phyloP scores from a whole-genome alignment of 2,329 filamentous ascomycete species.

The Lasiodiplodia citricola region DNA sequence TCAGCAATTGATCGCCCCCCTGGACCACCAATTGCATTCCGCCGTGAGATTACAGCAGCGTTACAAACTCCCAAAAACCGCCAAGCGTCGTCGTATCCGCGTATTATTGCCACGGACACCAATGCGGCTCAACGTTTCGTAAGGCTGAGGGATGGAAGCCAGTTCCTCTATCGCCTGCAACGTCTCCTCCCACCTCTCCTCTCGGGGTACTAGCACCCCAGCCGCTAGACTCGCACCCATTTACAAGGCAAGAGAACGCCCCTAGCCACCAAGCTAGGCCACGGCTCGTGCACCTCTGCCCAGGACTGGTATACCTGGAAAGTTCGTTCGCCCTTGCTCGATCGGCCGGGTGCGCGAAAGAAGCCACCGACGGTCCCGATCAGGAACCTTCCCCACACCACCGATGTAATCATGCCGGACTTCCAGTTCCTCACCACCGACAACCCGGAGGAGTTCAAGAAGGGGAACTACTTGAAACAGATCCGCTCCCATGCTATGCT shows the following conservation, averaged over 20 bases:
- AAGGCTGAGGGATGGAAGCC: conserved; percentile 19
- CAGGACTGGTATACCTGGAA: background rate
- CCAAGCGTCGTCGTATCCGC: conserved; percentile 4
- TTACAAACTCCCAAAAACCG: background rate
- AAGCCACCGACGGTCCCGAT: conserved; percentile 7
- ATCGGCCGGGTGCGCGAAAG: conserved; percentile 5
- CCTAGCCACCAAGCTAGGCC: background rate
- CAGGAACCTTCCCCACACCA: conserved; percentile 14
- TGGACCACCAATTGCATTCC: background rate
- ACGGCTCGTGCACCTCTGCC: background rate
- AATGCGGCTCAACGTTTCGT: conserved; percentile 13
- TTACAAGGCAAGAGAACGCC: background rate
- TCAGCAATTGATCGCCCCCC: conserved; percentile 1
- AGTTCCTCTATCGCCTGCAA: conserved; percentile 10
- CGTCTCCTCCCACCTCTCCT: conserved; percentile 14
- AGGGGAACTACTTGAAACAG: conserved; percentile 25
- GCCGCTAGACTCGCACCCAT: background rate
- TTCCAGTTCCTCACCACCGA: conserved; percentile 27
- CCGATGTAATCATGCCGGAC: conserved; percentile 25
- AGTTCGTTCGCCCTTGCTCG: background rate
- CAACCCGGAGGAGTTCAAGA: conserved; percentile 27
- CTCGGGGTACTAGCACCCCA: conserved; percentile 9
- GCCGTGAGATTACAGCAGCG: conserved; percentile 3
- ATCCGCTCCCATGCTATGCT: conserved; percentile 28
- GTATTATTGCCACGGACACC: background rate